phyloP scores from a whole-genome alignment of 2,329 filamentous ascomycete species.

The Penicillium sp. region DNA sequence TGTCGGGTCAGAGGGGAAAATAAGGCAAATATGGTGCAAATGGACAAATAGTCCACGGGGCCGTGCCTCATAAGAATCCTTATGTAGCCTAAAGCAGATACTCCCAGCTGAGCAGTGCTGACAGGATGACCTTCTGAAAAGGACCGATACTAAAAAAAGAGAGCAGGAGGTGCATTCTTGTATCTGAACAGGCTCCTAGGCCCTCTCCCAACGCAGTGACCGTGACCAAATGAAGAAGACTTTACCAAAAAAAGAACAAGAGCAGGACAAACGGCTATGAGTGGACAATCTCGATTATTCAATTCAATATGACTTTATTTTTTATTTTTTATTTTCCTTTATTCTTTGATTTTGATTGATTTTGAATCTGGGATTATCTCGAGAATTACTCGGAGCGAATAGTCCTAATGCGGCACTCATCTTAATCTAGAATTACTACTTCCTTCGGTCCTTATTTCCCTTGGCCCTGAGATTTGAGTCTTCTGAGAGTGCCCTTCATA shows the following conservation, averaged over 20 bases:
- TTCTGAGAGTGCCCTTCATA: too few species aligned
- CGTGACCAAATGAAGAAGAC: too few species aligned
- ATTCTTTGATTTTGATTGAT: neutral
- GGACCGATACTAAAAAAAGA: neutral
- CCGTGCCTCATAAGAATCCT: too few species aligned
- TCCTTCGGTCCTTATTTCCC: too few species aligned
- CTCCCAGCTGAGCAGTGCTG: neutral
- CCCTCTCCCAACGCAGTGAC: too few species aligned
- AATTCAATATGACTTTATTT: neutral
- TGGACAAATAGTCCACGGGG: too few species aligned
- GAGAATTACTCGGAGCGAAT: neutral
- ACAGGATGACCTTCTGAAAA: neutral
- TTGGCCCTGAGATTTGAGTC: too few species aligned
- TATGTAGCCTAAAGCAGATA: neutral
- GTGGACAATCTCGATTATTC: neutral
- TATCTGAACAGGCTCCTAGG: neutral
- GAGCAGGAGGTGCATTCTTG: neutral
- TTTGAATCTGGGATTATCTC: neutral
- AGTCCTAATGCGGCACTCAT: too few species aligned
- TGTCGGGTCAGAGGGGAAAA: too few species aligned
- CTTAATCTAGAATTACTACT: too few species aligned
- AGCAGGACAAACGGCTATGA: neutral
- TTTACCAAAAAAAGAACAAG: too few species aligned
- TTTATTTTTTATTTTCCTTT: neutral
- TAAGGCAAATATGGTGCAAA: too few species aligned